Evolutionary conservation across 306 rosid species (phyloP).

Genomic region (Medicago arabica): DNA sequence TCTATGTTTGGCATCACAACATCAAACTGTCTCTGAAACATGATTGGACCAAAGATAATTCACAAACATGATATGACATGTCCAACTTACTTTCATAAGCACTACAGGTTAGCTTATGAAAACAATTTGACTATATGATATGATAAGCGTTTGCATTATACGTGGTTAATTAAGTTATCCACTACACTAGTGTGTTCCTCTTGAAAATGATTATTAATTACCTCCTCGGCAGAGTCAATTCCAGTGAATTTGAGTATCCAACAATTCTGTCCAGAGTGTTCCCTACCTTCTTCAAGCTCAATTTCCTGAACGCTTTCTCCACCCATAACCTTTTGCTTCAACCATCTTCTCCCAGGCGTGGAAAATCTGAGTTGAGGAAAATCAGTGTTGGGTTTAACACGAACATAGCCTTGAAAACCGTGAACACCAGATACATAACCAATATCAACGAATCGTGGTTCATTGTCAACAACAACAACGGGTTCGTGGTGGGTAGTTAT

Average conservation of each 20-base stretch:
- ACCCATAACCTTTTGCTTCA: slow-evolving; percentile 65
- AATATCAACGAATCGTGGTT: slow-evolving; percentile 61
- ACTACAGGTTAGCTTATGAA: not conserved
- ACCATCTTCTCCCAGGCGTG: slow-evolving; percentile 90
- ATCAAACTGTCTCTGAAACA: slow-evolving; percentile 27
- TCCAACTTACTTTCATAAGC: too few species aligned
- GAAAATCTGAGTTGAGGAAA: slow-evolving; percentile 86
- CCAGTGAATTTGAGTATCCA: slow-evolving; percentile 87
- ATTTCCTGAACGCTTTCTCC: slow-evolving; percentile 65
- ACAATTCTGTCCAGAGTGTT: slow-evolving; percentile 76
- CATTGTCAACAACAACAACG: slow-evolving; percentile 45
- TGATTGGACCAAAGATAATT: slow-evolving; percentile 8
- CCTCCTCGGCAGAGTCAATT: slow-evolving; percentile 76
- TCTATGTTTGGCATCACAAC: slow-evolving; percentile 1
- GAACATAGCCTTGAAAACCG: slow-evolving; percentile 80
- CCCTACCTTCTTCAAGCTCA: slow-evolving; percentile 88
- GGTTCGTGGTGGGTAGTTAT: slow-evolving; percentile 55
- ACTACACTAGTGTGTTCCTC: too few species aligned
- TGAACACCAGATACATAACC: slow-evolving; percentile 80
- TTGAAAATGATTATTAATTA: not conserved
- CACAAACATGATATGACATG: not conserved
- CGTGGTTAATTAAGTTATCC: not conserved
- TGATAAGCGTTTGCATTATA: not conserved
- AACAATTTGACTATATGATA: too few species aligned
- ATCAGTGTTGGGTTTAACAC: slow-evolving; percentile 76